Conservation (phyloP, 2,329 filamentous ascomycete species). For the Exophiala aquamarina region DNA sequence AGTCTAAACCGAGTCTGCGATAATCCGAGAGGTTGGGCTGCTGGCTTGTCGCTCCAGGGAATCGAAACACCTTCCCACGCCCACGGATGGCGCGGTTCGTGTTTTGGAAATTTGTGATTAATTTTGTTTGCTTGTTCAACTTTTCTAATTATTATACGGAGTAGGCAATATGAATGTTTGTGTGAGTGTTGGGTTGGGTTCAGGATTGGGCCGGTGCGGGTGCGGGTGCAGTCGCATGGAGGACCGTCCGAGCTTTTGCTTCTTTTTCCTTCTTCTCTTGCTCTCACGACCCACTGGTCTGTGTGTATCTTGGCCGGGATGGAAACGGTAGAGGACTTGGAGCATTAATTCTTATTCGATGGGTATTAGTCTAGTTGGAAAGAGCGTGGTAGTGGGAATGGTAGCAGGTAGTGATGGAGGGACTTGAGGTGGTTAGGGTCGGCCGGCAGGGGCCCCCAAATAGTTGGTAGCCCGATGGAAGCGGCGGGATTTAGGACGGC, state of each 20-base stretch:
- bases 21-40: slow-evolving; percentile 24
- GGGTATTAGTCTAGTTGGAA: too few relatives aligned
- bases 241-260: not conserved
- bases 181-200: not conserved
- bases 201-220: not conserved
- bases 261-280: not conserved
- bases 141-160: not conserved
- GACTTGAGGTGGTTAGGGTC: not conserved
- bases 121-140: not conserved
- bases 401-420: not conserved
- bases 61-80: slow-evolving; percentile 10
- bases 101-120: not conserved
- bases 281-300: not conserved
- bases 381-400: not conserved
- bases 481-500: too few relatives aligned
- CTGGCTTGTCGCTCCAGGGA: slow-evolving; percentile 1
- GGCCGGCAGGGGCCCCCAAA: too few relatives aligned
- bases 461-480: too few relatives aligned
- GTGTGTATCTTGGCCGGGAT: not conserved
- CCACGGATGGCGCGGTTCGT: not conserved
- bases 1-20: not conserved
- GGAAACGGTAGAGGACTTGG: not conserved
- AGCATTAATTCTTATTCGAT: too few relatives aligned
- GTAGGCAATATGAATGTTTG: not conserved
- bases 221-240: not conserved